Percentiles rank a stretch among this genome's conserved stretches.
Evolutionary conservation across 768 basidiomycete species (phyloP).

Genomic region (Trichaptum fuscoviolaceum): DNA sequence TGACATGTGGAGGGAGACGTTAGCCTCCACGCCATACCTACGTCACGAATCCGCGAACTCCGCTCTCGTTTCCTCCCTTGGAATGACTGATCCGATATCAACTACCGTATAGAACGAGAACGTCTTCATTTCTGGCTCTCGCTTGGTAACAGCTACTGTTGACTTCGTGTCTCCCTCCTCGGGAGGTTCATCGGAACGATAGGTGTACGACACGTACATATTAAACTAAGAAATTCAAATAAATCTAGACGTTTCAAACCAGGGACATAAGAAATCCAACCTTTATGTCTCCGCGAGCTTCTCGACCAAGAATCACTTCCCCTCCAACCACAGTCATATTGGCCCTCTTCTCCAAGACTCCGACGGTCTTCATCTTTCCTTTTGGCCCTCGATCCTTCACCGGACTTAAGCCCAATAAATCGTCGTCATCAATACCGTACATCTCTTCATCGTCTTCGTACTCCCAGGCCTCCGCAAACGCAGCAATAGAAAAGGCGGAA

Average conservation of each 20-base stretch:
- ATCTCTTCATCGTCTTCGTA: conserved; percentile 78
- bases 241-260: not conserved
- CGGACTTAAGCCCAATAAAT: conserved; percentile 24
- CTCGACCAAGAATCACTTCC: conserved; percentile 80
- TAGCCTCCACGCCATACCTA: not conserved
- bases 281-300: conserved; percentile 72
- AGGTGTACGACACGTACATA: conserved; percentile 91
- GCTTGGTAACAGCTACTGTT: conserved; percentile 28
- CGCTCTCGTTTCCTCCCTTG: conserved; percentile 43
- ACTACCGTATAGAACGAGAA: conserved; percentile 88
- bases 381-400: conserved; percentile 34
- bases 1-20: not conserved
- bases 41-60: conserved; percentile 11
- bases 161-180: conserved; percentile 42
- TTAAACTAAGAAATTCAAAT: conserved; percentile 61
- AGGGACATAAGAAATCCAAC: conserved; percentile 37
- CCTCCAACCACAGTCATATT: conserved; percentile 88
- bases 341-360: conserved; percentile 82
- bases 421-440: conserved; percentile 45
- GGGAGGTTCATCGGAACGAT: conserved; percentile 81
- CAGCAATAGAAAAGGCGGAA: conserved; percentile 72
- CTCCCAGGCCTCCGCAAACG: conserved; percentile 97
- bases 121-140: conserved; percentile 66
- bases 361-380: conserved; percentile 53
- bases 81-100: conserved; percentile 67